These are phyloP conservation scores for Penicillium sp. DNA, from an alignment of 2,329 filamentous ascomycete genomes.

Conservation along the genomic window DNA sequence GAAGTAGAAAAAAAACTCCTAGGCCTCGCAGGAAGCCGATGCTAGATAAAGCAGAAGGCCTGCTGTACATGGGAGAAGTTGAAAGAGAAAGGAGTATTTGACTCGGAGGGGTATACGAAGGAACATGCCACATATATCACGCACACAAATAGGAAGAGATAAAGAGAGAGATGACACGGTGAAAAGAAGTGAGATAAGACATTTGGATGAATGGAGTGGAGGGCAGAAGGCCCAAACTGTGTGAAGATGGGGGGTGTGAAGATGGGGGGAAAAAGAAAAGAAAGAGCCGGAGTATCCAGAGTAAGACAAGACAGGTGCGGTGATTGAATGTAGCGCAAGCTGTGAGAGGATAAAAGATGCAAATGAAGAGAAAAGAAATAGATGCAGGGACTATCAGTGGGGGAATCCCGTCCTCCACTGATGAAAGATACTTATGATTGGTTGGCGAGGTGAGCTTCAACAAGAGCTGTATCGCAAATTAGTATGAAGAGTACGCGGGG, in stretches of 20 bases:
- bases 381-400: neutral
- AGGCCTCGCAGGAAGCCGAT: conserved; percentile 8
- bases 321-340: conserved; percentile 10
- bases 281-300: neutral
- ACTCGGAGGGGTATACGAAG: conserved; percentile 28
- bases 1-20: conserved; percentile 15
- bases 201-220: conserved; percentile 3
- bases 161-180: conserved; percentile 15
- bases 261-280: conserved; percentile 2
- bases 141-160: conserved; percentile 15
- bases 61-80: conserved; percentile 16
- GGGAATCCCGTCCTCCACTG: conserved; percentile 1
- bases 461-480: conserved; percentile 36
- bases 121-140: conserved; percentile 29
- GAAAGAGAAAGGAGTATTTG: conserved; percentile 14
- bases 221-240: neutral
- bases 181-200: conserved; percentile 8
- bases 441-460: conserved; percentile 42
- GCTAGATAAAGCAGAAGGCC: conserved; percentile 6
- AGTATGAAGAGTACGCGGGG: neutral
- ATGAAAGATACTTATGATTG: conserved; percentile 19
- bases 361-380: neutral
- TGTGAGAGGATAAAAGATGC: neutral
- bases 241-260: neutral
- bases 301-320: conserved; percentile 3